Evolutionary conservation across 1,284 basidiomycete species (phyloP).

Genomic region (Naganishia albida): DNA sequence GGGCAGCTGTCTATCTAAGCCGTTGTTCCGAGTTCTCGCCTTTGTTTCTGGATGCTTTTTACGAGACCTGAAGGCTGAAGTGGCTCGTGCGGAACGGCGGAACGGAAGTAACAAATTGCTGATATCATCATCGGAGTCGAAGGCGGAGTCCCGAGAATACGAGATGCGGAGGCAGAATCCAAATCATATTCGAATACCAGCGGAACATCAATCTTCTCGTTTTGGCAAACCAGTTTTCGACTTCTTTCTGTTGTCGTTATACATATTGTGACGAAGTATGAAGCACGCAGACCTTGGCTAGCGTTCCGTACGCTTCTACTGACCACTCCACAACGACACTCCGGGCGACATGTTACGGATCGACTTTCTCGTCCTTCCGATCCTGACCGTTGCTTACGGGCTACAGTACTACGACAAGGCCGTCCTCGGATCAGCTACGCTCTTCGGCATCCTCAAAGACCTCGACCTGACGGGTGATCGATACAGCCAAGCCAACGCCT

Average conservation of each 20-base stretch:
- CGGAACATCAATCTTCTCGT: background rate
- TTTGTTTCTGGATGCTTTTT: no score
- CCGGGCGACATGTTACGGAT: slow-evolving; percentile 4
- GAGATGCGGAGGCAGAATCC: slow-evolving; percentile 8
- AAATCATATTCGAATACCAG: background rate
- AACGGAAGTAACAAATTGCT: no score
- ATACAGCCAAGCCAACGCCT: slow-evolving; percentile 51
- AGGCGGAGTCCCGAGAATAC: background rate
- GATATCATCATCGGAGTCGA: background rate
- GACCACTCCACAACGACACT: background rate
- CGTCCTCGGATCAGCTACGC: slow-evolving; percentile 56
- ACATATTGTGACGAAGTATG: no score
- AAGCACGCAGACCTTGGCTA: no score
- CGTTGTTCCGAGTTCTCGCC: no score
- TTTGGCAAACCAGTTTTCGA: no score
- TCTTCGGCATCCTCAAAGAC: slow-evolving; percentile 58
- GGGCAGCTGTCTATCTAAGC: no score
- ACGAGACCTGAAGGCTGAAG: no score
- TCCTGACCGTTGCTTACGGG: slow-evolving; percentile 56
- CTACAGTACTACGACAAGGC: slow-evolving; percentile 59
- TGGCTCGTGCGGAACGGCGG: no score
- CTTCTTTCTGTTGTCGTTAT: no score
- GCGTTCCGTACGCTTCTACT: no score
- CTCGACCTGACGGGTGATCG: slow-evolving; percentile 47
- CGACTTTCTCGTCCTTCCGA: slow-evolving; percentile 47